Base-by-base conservation (phyloP, 805 yeast species). In the Barnettozyma pratensis region DNA sequence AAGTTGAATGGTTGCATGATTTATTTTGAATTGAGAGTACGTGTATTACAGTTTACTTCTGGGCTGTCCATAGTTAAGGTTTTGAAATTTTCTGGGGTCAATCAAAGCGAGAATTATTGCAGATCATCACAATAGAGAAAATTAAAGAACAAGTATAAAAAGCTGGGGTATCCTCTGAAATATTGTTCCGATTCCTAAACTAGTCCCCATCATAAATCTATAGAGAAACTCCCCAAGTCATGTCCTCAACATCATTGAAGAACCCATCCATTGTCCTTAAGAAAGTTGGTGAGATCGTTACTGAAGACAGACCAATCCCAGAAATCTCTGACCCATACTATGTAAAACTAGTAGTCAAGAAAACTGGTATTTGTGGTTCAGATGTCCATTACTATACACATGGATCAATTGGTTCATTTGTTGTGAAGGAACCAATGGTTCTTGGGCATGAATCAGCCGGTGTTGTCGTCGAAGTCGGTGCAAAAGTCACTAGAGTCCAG, bases 281-380 rank as follows among this genome's bases (percentile, higher is more conserved):
- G 58, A 76, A 79, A 60, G 71, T 81, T 52, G 81, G 81, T 57
- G 79, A 79, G 46, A 84, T 88, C 56, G 69, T 71, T 34, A 76
- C 80, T 52, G 92, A 86, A 66, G 76, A 81, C 45, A 76, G 85
- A 54, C 85, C 86, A 3, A 72, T 81, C 30, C 96, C 96, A 6
- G 66, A 68, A 53, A 68, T 86, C 50, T 59, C 63, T 10, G 83
- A 81, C 52, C 82, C 85, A 37, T 80, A 80, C 55, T 83, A 79
- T 49, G 96, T 89, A 38, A 77, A 83, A 57, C 76, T 89, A 28
- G 83, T 80, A 45, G 82, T 88, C 56, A 87, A 83, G 66, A 81
- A 84, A 59, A 88, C 96, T 0, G 96, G 96, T 31, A 82, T 89
- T 50, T 89, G 96, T 66, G 96, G 96, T 4, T 81, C 89, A 1